Percentiles rank a stretch among this genome's conserved stretches.
Conservation (phyloP, 2,329 filamentous ascomycete genomes). For the Colletotrichum echinochloae region DNA sequence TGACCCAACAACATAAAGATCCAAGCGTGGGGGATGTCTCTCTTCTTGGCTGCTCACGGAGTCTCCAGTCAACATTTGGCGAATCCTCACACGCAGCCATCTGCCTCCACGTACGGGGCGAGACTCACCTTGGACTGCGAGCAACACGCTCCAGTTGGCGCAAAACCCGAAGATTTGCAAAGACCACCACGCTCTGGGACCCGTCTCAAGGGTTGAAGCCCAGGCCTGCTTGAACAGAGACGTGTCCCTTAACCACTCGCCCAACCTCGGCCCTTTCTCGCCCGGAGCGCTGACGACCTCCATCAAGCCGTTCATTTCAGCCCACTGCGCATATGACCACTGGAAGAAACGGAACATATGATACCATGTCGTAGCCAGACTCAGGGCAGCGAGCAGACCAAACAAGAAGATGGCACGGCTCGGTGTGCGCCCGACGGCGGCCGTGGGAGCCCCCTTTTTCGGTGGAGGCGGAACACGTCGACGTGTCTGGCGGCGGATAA, state of each 20-base stretch:
- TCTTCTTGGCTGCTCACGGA: too few relatives aligned
- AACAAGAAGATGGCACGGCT: constrained; percentile 41
- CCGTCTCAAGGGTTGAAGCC: constrained; percentile 44
- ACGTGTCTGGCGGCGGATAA: constrained; percentile 33
- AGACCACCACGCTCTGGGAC: constrained; percentile 44
- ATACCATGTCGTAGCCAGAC: constrained; percentile 43
- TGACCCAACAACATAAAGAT: too few relatives aligned
- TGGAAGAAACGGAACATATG: constrained; percentile 46
- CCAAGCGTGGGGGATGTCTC: too few relatives aligned
- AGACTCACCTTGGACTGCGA: constrained; percentile 42
- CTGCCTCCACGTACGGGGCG: background rate
- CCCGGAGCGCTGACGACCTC: background rate
- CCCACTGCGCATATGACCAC: constrained; percentile 43
- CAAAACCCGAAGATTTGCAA: constrained; percentile 47
- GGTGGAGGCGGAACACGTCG: background rate
- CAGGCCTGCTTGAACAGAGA: constrained; percentile 47
- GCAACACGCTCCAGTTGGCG: constrained; percentile 46
- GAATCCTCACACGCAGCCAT: too few relatives aligned
- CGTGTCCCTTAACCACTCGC: constrained; percentile 40
- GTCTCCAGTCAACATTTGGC: background rate
- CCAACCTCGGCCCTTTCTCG: too few relatives aligned
- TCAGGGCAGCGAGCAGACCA: constrained; percentile 42
- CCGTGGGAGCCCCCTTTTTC: constrained; percentile 3
- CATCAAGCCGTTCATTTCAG: constrained; percentile 1
- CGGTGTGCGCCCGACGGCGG: background rate